Conservation (phyloP, 2,329 filamentous ascomycete genomes). For the Epichloe uncinata region DNA sequence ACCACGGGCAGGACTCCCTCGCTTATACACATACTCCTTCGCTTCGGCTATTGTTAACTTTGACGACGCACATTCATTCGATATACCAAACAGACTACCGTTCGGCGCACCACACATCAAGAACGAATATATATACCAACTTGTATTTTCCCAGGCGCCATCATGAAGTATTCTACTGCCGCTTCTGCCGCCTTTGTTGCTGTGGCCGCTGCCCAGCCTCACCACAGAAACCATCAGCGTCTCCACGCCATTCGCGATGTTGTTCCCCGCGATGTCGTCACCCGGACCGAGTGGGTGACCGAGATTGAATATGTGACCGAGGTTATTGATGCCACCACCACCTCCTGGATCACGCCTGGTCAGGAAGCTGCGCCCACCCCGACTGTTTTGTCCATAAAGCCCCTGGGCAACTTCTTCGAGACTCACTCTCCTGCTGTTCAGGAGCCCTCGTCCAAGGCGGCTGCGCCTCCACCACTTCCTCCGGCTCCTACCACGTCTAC, state of each 20-base stretch:
- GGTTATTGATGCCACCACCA: slow-evolving; percentile 34
- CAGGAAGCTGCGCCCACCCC: slow-evolving; percentile 12
- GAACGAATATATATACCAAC: not conserved
- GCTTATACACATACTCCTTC: slow-evolving; percentile 6
- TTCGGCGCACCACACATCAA: not conserved
- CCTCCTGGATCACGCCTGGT: slow-evolving; percentile 28
- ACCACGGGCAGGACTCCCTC: slow-evolving; percentile 8
- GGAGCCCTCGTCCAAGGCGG: not conserved
- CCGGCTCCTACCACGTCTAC: slow-evolving; percentile 9
- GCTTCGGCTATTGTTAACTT: not conserved
- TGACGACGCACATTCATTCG: not conserved
- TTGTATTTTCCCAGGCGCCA: not conserved
- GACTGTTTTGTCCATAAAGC: slow-evolving; percentile 10
- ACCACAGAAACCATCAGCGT: slow-evolving; percentile 23
- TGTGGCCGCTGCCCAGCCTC: slow-evolving; percentile 38
- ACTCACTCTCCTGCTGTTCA: slow-evolving; percentile 3
- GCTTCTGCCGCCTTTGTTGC: slow-evolving; percentile 22
- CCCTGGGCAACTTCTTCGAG: slow-evolving; percentile 20
- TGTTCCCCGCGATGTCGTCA: slow-evolving; percentile 27
- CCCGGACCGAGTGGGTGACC: slow-evolving; percentile 37
- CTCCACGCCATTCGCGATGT: slow-evolving; percentile 15
- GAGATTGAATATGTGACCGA: slow-evolving; percentile 33
- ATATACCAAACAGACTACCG: slow-evolving; percentile 4
- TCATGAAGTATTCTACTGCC: slow-evolving; percentile 29
- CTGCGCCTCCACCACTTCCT: slow-evolving; percentile 5